These are phyloP conservation scores for Phytophthora cryptogea DNA, from an alignment of 352 stramenopile species.

Conservation along the genomic window DNA sequence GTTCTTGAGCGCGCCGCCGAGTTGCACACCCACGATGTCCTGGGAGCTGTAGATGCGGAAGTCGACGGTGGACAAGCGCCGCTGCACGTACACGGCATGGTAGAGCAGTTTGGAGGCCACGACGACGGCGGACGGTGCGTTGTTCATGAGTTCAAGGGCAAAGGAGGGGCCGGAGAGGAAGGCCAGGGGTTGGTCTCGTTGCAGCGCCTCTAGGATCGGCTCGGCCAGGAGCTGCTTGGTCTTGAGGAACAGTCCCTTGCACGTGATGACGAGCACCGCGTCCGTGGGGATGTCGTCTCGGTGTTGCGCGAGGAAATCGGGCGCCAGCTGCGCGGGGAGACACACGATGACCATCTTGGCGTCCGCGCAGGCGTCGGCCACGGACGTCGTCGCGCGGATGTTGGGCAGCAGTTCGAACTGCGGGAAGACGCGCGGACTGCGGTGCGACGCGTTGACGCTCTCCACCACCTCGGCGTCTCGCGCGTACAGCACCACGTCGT, in stretches of 20 bases:
- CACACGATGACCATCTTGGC: constrained; percentile 95
- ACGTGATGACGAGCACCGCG: constrained; percentile 93
- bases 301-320: constrained; percentile 88
- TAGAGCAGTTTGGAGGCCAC: constrained; percentile 95
- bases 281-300: constrained; percentile 87
- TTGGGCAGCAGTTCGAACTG: constrained; percentile 84
- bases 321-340: constrained; percentile 95
- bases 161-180: constrained; percentile 96
- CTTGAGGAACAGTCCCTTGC: constrained; percentile 96
- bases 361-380: constrained; percentile 83
- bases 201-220: constrained; percentile 92
- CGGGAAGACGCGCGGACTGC: constrained; percentile 92
- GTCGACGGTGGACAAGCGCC: constrained; percentile 81
- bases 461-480: constrained; percentile 76
- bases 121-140: constrained; percentile 94
- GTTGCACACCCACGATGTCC: constrained; percentile 96
- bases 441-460: constrained; percentile 92
- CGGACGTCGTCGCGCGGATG: constrained; percentile 90
- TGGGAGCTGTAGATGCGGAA: constrained; percentile 95
- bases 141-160: constrained; percentile 96
- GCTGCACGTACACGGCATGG: constrained; percentile 86
- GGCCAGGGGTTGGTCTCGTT: constrained; percentile 93
- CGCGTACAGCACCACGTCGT: constrained; percentile 93
- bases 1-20: constrained; percentile 98
- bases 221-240: constrained; percentile 96